Base-by-base conservation (phyloP, 108 stramenopile species). In the Conticribra guillardii region DNA sequence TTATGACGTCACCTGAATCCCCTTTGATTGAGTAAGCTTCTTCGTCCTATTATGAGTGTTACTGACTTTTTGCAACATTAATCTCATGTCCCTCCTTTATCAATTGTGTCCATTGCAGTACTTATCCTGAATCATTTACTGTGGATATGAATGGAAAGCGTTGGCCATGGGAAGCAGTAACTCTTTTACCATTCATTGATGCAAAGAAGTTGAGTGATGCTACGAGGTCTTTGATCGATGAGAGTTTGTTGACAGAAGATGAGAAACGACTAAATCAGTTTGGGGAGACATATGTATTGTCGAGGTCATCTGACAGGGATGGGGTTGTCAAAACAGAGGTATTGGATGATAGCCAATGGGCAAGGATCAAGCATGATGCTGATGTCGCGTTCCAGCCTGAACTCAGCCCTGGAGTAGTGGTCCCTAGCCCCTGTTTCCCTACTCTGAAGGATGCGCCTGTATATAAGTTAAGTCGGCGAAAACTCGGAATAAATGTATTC, bases 161-260 rank as follows among this genome's bases (percentile, higher is more conserved):
- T 21, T 91, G 87, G 90, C 97, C 98, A 17, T 99, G 99, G 99
- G 97, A 99, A 68, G 98, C 97, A 45, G 97, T 99, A 23, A 92
- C 93, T 16, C 65, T 99, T 29, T 80, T 99, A 33, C 99, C 99
- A 47, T 99, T 99, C 74, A 97, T 99, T 59, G 96, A 97, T 73
- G 91, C 95, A 28, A 60, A 84, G 27, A 85, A 91, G 32, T 64
- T 99, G 19, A 52, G 92, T 23, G 74, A 79, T 19, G 89, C 88
- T 19, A 70, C 95, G 21, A 67, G 66, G 16, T 55, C 61, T 4
- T 44, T 94, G 37, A 75, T 92, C 48, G 81, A 82, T 27, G 65
- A 84, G 5, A 55, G 33, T 24, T 27, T 67, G 37, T 60, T 94
- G n/a, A 75, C 85, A 0, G 78, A 89, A 21, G 89, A 84, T 32